These are phyloP conservation scores for Penicillium rolfsii DNA, from an alignment of 2,329 filamentous ascomycete species.

Conservation along the genomic window DNA sequence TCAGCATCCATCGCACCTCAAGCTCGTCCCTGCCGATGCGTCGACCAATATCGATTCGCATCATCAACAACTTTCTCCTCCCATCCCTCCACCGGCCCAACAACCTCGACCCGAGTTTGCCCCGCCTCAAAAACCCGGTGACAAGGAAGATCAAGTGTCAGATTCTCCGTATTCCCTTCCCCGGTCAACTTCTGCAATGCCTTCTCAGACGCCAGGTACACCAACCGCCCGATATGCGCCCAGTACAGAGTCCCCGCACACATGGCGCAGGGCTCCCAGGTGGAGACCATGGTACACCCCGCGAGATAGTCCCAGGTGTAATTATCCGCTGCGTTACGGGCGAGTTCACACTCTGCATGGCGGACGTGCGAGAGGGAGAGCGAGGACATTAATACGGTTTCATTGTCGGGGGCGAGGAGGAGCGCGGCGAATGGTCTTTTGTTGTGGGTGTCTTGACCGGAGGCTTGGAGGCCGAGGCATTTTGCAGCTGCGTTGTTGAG, in stretches of 20 bases:
- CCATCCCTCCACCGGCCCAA: constrained; percentile 52
- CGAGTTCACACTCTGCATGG: constrained; percentile 57
- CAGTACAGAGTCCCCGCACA: constrained; percentile 55
- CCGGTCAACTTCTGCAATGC: constrained; percentile 52
- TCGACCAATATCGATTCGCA: constrained; percentile 51
- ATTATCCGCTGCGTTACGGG: constrained; percentile 54
- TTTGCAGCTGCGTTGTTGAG: constrained; percentile 45
- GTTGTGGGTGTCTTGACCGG: constrained; percentile 47
- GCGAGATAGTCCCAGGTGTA: constrained; percentile 55
- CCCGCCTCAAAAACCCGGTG: constrained; percentile 52
- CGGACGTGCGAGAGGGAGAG: constrained; percentile 58
- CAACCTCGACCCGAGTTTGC: constrained; percentile 55
- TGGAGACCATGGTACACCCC: constrained; percentile 55
- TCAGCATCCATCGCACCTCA: background rate
- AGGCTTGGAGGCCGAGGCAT: constrained; percentile 49
- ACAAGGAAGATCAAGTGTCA: constrained; percentile 57
- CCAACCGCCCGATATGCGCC: constrained; percentile 57
- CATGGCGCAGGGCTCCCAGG: constrained; percentile 62
- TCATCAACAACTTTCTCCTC: constrained; percentile 51
- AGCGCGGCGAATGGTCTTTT: constrained; percentile 57
- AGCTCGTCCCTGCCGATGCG: background rate
- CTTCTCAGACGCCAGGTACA: constrained; percentile 57
- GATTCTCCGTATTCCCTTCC: constrained; percentile 55
- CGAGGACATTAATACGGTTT: constrained; percentile 53
- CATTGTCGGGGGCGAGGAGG: constrained; percentile 55